A percentile compares a stretch with the other conserved stretches of the same genome.
These are phyloP conservation scores for Sugiyamaella chiloensis DNA, from an alignment of 805 yeast species.

Conservation along the genomic window DNA sequence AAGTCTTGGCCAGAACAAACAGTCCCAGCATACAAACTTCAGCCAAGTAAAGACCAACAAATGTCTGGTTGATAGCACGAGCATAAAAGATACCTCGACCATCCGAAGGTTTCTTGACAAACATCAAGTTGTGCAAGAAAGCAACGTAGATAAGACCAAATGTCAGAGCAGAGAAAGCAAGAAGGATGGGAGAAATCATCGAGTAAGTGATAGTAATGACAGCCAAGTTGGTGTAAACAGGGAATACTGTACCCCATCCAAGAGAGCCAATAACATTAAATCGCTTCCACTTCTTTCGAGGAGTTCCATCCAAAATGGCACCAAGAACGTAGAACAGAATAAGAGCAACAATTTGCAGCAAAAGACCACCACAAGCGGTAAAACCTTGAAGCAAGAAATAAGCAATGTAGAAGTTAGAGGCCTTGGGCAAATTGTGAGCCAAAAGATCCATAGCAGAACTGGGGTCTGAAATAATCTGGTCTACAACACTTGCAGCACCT, in stretches of 20 bases:
- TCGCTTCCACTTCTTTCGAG: conserved; percentile 88
- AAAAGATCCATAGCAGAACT: conserved; percentile 66
- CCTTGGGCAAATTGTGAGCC: conserved; percentile 76
- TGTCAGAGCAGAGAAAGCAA: conserved; percentile 68
- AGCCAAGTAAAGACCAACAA: conserved; percentile 84
- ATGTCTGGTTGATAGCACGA: conserved; percentile 81
- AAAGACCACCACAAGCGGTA: conserved; percentile 67
- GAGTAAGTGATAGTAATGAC: conserved; percentile 74
- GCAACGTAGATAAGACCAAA: conserved; percentile 74
- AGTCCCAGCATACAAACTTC: conserved; percentile 83
- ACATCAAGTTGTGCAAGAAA: conserved; percentile 71
- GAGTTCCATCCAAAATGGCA: conserved; percentile 73
- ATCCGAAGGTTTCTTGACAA: conserved; percentile 67
- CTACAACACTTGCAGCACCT: conserved; percentile 73
- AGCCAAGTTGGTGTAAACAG: conserved; percentile 69
- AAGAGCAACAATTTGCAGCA: conserved; percentile 73
- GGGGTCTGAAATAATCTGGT: conserved; percentile 70
- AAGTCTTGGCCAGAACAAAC: conserved; percentile 85
- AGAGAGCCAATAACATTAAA: conserved; percentile 60
- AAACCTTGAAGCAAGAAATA: conserved; percentile 82
- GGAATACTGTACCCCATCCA: conserved; percentile 80
- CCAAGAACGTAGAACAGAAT: conserved; percentile 71
- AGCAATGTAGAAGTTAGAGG: conserved; percentile 85
- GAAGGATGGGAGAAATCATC: conserved; percentile 79
- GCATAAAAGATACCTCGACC: conserved; percentile 82